Evolutionary conservation across 257 asterid genomes (phyloP).

Genomic region (Nicotiana attenuata): DNA sequence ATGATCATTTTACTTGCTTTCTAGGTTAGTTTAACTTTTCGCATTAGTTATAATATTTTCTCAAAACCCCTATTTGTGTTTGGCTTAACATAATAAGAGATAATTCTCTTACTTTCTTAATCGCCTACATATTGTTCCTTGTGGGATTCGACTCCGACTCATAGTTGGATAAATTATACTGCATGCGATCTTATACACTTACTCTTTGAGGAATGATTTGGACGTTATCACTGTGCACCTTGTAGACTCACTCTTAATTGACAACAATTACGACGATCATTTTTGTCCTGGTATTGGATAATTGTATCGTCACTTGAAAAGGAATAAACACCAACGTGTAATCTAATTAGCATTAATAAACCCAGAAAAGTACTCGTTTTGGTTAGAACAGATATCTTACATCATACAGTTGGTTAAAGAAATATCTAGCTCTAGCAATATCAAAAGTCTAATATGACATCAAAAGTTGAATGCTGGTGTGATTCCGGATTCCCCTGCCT

Average conservation of each 20-base stretch:
- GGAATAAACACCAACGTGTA: not conserved
- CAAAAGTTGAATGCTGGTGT: not conserved
- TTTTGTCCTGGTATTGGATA: not conserved
- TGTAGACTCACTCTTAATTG: not conserved
- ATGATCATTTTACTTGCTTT: too few relatives aligned
- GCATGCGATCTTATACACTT: too few relatives aligned
- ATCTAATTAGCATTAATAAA: not conserved
- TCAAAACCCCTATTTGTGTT: too few relatives aligned
- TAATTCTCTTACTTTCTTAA: too few relatives aligned
- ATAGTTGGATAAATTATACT: too few relatives aligned
- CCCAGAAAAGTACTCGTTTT: not conserved
- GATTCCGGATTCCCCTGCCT: not conserved
- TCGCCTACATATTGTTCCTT: too few relatives aligned
- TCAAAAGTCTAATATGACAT: not conserved
- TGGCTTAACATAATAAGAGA: too few relatives aligned
- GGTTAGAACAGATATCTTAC: not conserved
- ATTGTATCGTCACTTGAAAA: not conserved
- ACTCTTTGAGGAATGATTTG: too few relatives aligned
- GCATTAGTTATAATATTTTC: too few relatives aligned
- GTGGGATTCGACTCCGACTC: too few relatives aligned
- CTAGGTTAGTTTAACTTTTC: too few relatives aligned
- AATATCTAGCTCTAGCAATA: not conserved
- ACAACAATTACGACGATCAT: not conserved
- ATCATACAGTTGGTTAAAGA: not conserved
- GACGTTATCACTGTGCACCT: not conserved